Evolutionary conservation across 164 flowering plant genomes (phyloP).

Genomic region (Annona cherimola): DNA sequence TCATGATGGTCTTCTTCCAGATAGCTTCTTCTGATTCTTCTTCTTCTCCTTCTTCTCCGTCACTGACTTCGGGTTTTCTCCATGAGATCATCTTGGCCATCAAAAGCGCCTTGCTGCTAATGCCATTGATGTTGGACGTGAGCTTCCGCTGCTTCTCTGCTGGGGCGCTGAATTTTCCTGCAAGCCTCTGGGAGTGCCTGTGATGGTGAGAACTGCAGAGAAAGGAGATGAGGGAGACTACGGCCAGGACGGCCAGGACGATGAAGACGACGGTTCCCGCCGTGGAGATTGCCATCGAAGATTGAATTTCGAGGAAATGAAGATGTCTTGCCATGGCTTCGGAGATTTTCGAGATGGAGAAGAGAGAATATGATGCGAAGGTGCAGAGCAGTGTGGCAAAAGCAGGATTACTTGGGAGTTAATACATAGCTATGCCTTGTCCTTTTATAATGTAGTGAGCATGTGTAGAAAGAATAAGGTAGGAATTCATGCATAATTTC

Average conservation of each 20-base stretch:
- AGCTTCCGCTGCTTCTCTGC: conserved; percentile 5
- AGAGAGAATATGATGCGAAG: neutral
- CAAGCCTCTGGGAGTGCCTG: neutral
- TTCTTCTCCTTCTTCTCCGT: conserved; percentile 2
- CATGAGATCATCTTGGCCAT: conserved; percentile 51
- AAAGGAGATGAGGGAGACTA: conserved; percentile 15
- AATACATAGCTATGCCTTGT: too few relatives aligned
- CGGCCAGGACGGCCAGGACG: conserved; percentile 10
- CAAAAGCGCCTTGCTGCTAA: conserved; percentile 36
- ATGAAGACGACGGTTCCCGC: conserved; percentile 6
- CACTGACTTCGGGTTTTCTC: conserved; percentile 24
- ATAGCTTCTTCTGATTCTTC: conserved; percentile 17
- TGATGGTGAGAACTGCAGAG: conserved; percentile 26
- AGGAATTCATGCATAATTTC: neutral
- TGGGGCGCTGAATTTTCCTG: neutral
- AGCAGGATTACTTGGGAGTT: neutral
- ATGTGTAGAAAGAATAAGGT: neutral
- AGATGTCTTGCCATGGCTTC: conserved; percentile 13
- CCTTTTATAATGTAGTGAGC: neutral
- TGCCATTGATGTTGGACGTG: conserved; percentile 16
- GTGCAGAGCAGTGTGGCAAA: neutral
- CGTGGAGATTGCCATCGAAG: neutral
- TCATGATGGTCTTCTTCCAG: conserved; percentile 62
- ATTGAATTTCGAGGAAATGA: neutral
- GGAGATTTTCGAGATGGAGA: neutral